Base-by-base conservation (phyloP, 2,329 filamentous ascomycete species). In the Claviceps lovelessii region DNA sequence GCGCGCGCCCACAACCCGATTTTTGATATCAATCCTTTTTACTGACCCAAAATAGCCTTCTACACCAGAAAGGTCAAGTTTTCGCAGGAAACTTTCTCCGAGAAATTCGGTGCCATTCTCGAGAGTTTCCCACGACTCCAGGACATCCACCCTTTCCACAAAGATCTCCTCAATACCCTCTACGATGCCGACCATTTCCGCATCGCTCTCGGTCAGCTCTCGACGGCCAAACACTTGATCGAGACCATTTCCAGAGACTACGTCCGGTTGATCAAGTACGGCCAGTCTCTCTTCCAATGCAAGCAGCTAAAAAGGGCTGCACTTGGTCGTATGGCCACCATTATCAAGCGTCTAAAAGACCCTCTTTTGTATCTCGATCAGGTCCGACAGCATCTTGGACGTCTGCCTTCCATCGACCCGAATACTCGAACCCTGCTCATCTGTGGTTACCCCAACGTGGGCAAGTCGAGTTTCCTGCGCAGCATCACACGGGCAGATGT, bases 51-150 rank as follows among this genome's bases (percentile, higher is more conserved):
- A 9, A 29, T 49, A 84, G 86, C 82, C 51, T 97, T 97, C 75
- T 97, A 97, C 72, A 96, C 91, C 49, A 79, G 93, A 70, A 97
- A 97, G 74, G 90, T 96, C 78, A 97, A 97, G 73, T 98, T 90
- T 73, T 96, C 93, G 6, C 85, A 91, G 67, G 93, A 98, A 74
- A 97, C 91, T 46, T 96, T 96, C 72, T 84, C 84, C 61, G 93
- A 98, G 71, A 97, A 97, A 74, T 83, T 98, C 61, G 82, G 83
- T 61, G 81, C 84, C 57, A 96, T 96, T 65, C 83, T 97, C 65
- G 88, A 95, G 70, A 88, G 87, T 64, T 96, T 98, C 67, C 93
- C 93, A 54, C 83, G 90, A 56, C 79, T 98, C 54, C 84, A 89
- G 68, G 93, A 98, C 68, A 91, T 96, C 68, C 91, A 96, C 69